These are phyloP conservation scores for Aegilops longissima DNA, from an alignment of 176 grass and related monocot species.

Conservation along the genomic window DNA sequence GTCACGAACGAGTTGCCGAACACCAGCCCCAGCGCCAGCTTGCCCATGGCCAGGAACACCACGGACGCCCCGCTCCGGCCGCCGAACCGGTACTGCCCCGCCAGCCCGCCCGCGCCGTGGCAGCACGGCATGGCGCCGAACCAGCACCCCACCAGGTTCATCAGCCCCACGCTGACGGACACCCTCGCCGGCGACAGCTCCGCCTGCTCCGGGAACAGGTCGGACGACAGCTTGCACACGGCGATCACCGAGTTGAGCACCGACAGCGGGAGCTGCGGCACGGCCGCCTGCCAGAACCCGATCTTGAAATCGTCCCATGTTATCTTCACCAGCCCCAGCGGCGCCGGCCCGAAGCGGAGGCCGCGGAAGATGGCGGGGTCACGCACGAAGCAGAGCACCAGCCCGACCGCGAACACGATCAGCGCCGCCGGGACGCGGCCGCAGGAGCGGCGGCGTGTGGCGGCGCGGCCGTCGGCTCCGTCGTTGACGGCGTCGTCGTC, in stretches of 20 bases:
- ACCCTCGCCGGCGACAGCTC: conserved; percentile 71
- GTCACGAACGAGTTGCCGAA: conserved; percentile 84
- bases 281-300: conserved; percentile 67
- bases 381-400: conserved; percentile 72
- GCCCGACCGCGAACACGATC: conserved; percentile 66
- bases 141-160: conserved; percentile 94
- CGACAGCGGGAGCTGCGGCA: conserved; percentile 85
- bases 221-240: conserved; percentile 92
- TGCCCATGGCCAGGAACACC: conserved; percentile 68
- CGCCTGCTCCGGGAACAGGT: conserved; percentile 64
- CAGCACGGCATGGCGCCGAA: conserved; percentile 97
- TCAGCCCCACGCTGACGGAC: conserved; percentile 75
- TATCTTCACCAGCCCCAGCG: conserved; percentile 49
- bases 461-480: not conserved
- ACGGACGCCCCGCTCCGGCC: conserved; percentile 85
- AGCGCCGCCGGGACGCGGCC: conserved; percentile 62
- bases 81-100: conserved; percentile 87
- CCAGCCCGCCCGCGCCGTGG: conserved; percentile 80
- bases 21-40: conserved; percentile 61
- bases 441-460: conserved; percentile 2
- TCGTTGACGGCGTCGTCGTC: conserved; percentile 35
- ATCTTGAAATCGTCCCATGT: conserved; percentile 68
- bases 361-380: conserved; percentile 62
- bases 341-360: conserved; percentile 69
- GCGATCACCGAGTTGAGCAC: conserved; percentile 90